These are phyloP conservation scores for Rosa rugosa DNA, from an alignment of 306 rosid genomes.

Conservation along the genomic window DNA sequence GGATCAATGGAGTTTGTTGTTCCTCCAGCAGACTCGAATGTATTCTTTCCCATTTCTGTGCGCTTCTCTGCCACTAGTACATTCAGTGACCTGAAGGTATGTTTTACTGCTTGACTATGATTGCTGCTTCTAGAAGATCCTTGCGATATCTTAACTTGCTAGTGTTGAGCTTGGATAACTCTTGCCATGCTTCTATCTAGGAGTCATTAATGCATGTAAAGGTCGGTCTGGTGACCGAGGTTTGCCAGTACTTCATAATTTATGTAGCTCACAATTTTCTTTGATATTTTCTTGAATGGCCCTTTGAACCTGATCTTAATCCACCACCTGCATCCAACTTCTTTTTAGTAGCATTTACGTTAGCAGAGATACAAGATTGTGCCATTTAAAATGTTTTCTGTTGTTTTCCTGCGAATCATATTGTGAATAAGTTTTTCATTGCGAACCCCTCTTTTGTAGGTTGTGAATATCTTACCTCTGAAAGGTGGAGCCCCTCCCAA, in stretches of 20 bases:
- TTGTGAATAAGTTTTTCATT: neutral
- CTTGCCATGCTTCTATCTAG: neutral
- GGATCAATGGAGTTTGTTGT: conserved; percentile 95
- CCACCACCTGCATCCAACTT: neutral
- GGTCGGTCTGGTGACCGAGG: neutral
- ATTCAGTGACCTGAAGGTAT: conserved; percentile 87
- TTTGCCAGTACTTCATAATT: neutral
- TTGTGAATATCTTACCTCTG: conserved; percentile 59
- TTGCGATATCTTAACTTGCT: neutral
- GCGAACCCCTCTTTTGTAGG: conserved; percentile 28
- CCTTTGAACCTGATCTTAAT: neutral
- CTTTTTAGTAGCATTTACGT: neutral
- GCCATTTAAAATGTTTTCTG: neutral
- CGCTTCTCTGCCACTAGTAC: conserved; percentile 72
- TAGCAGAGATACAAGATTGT: neutral
- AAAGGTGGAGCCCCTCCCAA: conserved; percentile 81
- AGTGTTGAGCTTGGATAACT: neutral
- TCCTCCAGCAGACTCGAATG: conserved; percentile 80
- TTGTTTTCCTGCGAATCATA: neutral
- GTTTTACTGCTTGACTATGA: conserved; percentile 12
- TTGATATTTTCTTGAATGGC: neutral
- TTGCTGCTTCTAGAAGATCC: neutral
- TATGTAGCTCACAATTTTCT: neutral
- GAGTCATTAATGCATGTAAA: neutral
- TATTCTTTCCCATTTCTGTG: conserved; percentile 87